Evolutionary conservation across 306 rosid species (phyloP).

Genomic region (Cercis canadensis): DNA sequence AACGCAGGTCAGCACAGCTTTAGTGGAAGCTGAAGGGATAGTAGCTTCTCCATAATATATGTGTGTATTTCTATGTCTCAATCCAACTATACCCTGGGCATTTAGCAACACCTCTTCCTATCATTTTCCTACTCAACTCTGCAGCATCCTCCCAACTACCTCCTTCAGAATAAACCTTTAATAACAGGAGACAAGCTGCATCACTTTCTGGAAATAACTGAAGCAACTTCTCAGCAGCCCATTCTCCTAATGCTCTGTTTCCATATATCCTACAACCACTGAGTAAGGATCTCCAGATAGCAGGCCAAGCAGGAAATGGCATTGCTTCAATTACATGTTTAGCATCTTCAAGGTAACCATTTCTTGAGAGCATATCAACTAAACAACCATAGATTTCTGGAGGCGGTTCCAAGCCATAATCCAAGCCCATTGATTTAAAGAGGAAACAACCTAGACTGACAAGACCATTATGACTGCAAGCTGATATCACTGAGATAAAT

Average conservation of each 20-base stretch:
- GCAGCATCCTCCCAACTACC: slow-evolving; percentile 62
- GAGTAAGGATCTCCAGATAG: slow-evolving; percentile 61
- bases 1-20: neutral
- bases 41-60: slow-evolving; percentile 2
- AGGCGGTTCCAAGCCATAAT: slow-evolving; percentile 48
- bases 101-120: slow-evolving; percentile 45
- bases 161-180: slow-evolving; percentile 57
- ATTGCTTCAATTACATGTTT: slow-evolving; percentile 46
- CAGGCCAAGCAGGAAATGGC: slow-evolving; percentile 71
- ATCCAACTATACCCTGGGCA: slow-evolving; percentile 56
- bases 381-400: slow-evolving; percentile 55
- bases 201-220: slow-evolving; percentile 47
- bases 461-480: slow-evolving; percentile 60
- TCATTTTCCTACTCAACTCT: slow-evolving; percentile 45
- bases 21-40: neutral
- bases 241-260: slow-evolving; percentile 54
- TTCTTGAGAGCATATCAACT: slow-evolving; percentile 62
- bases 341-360: slow-evolving; percentile 58
- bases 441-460: slow-evolving; percentile 48
- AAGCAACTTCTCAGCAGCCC: slow-evolving; percentile 52
- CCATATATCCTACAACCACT: slow-evolving; percentile 65
- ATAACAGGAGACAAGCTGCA: slow-evolving; percentile 48
- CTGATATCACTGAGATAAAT: slow-evolving; percentile 57
- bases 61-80: slow-evolving; percentile 37
- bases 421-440: slow-evolving; percentile 43